Base-by-base conservation (phyloP, 352 stramenopile species). In the Blastocystis sp. region DNA sequence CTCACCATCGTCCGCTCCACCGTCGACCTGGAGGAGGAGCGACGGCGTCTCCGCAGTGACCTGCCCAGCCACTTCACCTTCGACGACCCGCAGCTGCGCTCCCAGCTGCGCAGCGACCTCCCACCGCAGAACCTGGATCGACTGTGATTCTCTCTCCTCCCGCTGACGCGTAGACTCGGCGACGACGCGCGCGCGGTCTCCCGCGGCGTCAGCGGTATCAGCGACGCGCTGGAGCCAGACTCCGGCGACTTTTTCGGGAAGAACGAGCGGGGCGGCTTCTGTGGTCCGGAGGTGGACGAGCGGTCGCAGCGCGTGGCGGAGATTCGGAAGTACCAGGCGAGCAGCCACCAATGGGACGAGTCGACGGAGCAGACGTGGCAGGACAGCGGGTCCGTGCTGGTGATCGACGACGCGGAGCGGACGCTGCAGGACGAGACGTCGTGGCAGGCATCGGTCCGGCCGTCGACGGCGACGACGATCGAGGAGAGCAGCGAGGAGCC, bases 331-430 rank as follows among this genome's bases (percentile, higher is more conserved):
- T 81, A 81, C 34, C 42, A 64, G 53, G 11, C 16, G 40, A 44
- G 63, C 8, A 36, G 42, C 4, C 14, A n/a, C 1, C 44, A 63
- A 21, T 81, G 69, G 69, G 49, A 64, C 14, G 48, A 63, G 4
- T 48, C 38, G 24, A 27, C 44, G 7, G 69, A 63, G 36, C 4
- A 3, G 27, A 81, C 32, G 8, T 24, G 6, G 48, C 36, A 48
- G 21, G 40, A 27, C 36, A 44, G n/a, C 14, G 69, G 21, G 16
- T 36, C 29, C 24, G 69, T 81, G 34, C 63, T 63, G 29, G 69
- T 81, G n/a, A 81, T 81, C 11, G 69, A 81, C 38, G 69, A 81
- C 42, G 69, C 69, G 32, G 53, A 81, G 61, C 40, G 48, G 8
- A 27, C 49, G 29, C 38, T 81, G 49, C 46, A 40, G 34, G 53